Percentiles rank a stretch among this genome's conserved stretches.
phyloP scores from a whole-genome alignment of 2,329 filamentous ascomycete species.

The Microsporum ferrugineum region DNA sequence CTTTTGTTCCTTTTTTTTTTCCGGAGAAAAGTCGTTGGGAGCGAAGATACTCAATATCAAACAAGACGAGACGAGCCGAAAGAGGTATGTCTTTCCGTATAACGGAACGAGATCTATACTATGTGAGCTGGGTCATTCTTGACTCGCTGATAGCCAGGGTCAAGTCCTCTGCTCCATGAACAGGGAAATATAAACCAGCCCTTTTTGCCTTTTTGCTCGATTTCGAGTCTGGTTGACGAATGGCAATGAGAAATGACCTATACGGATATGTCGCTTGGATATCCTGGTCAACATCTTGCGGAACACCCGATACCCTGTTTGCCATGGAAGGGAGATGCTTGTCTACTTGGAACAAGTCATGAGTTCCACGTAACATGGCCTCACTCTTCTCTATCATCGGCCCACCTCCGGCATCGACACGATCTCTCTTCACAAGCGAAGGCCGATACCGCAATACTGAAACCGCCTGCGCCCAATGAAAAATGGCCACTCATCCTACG shows the following conservation, averaged over 20 bases:
- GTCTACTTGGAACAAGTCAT: neutral
- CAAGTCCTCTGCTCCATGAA: neutral
- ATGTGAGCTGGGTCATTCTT: neutral
- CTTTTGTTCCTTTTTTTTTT: neutral
- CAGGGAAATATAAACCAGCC: neutral
- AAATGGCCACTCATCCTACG: neutral
- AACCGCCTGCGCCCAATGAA: neutral
- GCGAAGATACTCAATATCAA: neutral
- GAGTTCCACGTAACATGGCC: neutral
- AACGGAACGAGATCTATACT: neutral
- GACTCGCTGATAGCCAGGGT: neutral
- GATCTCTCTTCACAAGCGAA: neutral
- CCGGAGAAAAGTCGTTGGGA: neutral
- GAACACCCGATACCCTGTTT: neutral
- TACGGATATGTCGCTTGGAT: neutral
- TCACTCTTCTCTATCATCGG: neutral
- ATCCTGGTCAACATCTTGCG: constrained; percentile 1
- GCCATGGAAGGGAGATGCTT: neutral
- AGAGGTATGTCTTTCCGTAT: neutral
- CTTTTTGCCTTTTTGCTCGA: neutral
- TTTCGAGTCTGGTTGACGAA: neutral
- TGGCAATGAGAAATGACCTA: neutral
- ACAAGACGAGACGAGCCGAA: neutral
- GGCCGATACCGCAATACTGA: neutral
- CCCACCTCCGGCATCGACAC: constrained; percentile 1